A percentile compares a stretch with the other conserved stretches of the same genome.
Evolutionary conservation across 192 early-diverging fungal genomes (phyloP).

Genomic region (Backusella westeae): DNA sequence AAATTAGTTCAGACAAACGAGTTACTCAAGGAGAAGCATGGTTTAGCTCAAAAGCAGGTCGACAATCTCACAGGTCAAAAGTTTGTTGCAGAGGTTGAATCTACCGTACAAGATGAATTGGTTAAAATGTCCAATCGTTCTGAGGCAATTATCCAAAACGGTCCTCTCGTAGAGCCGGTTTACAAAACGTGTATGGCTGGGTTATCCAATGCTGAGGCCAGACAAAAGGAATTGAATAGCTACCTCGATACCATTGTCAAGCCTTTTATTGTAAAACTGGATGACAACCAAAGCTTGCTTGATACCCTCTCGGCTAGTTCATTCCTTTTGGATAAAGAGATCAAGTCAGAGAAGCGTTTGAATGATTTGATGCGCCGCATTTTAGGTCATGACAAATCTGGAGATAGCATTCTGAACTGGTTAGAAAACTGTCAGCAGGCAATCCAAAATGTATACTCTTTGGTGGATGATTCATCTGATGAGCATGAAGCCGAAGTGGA

Average conservation of each 20-base stretch:
- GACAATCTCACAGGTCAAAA: not conserved
- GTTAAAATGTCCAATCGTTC: not conserved
- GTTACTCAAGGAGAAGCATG: not conserved
- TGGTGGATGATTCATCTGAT: not conserved
- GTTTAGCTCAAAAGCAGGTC: not conserved
- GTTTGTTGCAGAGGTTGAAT: not conserved
- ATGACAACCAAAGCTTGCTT: not conserved
- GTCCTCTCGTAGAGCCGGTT: not conserved
- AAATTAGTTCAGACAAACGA: not conserved
- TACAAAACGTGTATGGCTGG: not conserved
- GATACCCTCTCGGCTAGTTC: not conserved
- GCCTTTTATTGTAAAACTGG: not conserved
- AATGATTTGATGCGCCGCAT: conserved; percentile 19
- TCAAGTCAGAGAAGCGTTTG: not conserved
- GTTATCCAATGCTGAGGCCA: not conserved
- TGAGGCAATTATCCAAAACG: not conserved
- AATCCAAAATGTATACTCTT: not conserved
- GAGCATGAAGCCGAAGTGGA: conserved; percentile 5
- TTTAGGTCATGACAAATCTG: conserved; percentile 22
- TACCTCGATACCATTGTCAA: not conserved
- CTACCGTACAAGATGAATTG: not conserved
- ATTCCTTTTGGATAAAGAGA: not conserved
- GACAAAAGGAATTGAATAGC: not conserved
- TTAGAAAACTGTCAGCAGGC: conserved; percentile 12
- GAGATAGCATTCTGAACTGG: conserved; percentile 18